Base-by-base conservation (phyloP, 129 eudicot species). In the Arctium minus region DNA sequence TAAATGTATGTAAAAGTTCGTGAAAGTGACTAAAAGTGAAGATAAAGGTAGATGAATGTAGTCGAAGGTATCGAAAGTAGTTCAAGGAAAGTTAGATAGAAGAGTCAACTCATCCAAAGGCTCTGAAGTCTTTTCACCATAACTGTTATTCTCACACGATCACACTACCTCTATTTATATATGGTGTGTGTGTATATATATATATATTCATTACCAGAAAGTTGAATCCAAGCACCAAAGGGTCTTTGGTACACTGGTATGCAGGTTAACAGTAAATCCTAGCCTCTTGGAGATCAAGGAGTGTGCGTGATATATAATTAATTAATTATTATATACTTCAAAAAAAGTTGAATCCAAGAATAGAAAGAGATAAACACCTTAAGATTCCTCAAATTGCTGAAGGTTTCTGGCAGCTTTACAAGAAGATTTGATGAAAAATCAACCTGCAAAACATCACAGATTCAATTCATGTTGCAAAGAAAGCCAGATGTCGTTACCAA, bases 371-470 rank as follows among this genome's bases (percentile, higher is more conserved):
- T 5, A 73, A 53, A 9, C 27, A 91, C 99, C 98, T 91, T 96
- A 74, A 96, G 92, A 82, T 88, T 81, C 72, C 79, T 85, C 80
- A 96, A 86, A 31, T 81, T 83, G 86, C 98, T 87, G 29, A 96
- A 40, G 71, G 94, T 84, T 75, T 88, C 96, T 11, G 98, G 98
- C 79, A 96, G 87, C 84, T 96, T 94, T 30, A 78, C 79, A 40
- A 96, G 89, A 84, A 96, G 93, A 93, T 96, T 96, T 35, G 91
- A 89, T 69, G 98, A 96, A 65, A 96, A 83, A 89, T 93, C 98
- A 84, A 92, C 92, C 99, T 96, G 91, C 85, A 87, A n/a, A 42
- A 80, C 38, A 79, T 64, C 79, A 84, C 76, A 86, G 62, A 40
- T 29, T 75, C 82, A 75, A 65, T 76, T 36, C 10, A 71, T 6